phyloP scores from a whole-genome alignment of 2,329 filamentous ascomycete genomes.

The Magnaporthiopsis incrustans region DNA sequence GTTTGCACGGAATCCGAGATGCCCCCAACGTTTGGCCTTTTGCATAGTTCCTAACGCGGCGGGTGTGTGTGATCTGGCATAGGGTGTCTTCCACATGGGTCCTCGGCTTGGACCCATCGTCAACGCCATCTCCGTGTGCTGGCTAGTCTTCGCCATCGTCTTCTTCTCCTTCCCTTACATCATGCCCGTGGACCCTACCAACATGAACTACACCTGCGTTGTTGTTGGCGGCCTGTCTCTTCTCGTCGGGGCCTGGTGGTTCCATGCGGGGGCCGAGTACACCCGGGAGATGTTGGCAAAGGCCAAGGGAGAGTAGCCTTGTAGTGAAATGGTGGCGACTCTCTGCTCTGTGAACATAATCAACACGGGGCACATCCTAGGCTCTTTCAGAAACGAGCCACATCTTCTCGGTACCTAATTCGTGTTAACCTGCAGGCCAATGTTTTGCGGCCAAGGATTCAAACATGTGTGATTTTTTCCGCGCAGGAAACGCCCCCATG shows the following conservation, averaged over 20 bases:
- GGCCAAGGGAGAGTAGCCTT: neutral
- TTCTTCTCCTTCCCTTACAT: slow-evolving; percentile 36
- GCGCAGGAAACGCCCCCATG: too few relatives aligned
- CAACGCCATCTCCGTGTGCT: slow-evolving; percentile 28
- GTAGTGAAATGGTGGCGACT: too few relatives aligned
- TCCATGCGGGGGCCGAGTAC: neutral
- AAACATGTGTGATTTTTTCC: too few relatives aligned
- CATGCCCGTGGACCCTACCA: neutral
- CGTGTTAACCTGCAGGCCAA: too few relatives aligned
- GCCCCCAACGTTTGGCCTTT: too few relatives aligned
- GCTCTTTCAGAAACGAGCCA: too few relatives aligned
- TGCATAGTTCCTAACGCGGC: neutral
- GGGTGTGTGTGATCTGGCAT: neutral
- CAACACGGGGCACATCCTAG: too few relatives aligned
- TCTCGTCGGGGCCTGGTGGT: neutral
- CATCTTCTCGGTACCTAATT: too few relatives aligned
- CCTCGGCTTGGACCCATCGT: slow-evolving; percentile 22
- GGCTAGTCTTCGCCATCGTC: slow-evolving; percentile 32
- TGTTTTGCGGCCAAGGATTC: too few relatives aligned
- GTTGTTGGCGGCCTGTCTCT: slow-evolving; percentile 11
- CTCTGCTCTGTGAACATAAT: too few relatives aligned
- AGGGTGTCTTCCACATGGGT: slow-evolving; percentile 30
- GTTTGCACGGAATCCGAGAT: too few relatives aligned
- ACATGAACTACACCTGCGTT: slow-evolving; percentile 38
- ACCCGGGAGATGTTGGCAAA: slow-evolving; percentile 3